Evolutionary conservation across 2,329 filamentous ascomycete species (phyloP).

Genomic region (Xylaria sp.): DNA sequence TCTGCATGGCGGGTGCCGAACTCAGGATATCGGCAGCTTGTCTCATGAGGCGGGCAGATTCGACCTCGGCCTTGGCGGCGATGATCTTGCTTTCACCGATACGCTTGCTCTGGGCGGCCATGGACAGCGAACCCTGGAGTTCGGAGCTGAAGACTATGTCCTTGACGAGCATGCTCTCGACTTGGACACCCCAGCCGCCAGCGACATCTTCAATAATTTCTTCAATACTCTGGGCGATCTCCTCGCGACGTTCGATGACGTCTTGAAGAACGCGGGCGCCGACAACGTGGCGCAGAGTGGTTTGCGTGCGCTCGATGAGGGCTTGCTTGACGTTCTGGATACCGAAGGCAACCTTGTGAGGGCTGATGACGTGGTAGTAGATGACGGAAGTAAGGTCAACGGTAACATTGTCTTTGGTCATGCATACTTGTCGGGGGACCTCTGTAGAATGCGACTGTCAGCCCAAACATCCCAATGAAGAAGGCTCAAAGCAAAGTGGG

Average conservation of each 20-base stretch:
- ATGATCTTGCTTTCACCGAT: constrained; percentile 99
- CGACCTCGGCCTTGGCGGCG: constrained; percentile 94
- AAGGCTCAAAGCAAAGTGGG: neutral
- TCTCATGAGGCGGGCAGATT: constrained; percentile 91
- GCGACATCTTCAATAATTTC: constrained; percentile 98
- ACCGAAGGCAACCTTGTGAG: constrained; percentile 96
- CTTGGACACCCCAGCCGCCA: constrained; percentile 89
- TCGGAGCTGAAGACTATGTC: constrained; percentile 98
- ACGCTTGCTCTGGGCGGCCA: constrained; percentile 98
- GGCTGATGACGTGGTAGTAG: constrained; percentile 96
- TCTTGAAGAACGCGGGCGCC: constrained; percentile 95
- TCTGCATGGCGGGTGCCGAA: constrained; percentile 95
- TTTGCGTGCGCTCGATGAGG: constrained; percentile 97
- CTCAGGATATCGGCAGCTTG: constrained; percentile 93
- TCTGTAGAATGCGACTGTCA: constrained; percentile 52
- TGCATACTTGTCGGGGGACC: constrained; percentile 95
- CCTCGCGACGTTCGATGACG: constrained; percentile 96
- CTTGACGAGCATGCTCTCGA: constrained; percentile 99
- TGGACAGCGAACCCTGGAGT: constrained; percentile 92
- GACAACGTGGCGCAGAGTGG: constrained; percentile 94
- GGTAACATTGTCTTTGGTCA: constrained; percentile 99
- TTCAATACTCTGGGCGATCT: constrained; percentile 91
- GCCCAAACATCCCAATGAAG: neutral
- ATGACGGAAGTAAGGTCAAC: constrained; percentile 94
- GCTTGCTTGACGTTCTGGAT: constrained; percentile 94